Conservation (phyloP, 306 rosid species). For the Inga oerstediana region DNA sequence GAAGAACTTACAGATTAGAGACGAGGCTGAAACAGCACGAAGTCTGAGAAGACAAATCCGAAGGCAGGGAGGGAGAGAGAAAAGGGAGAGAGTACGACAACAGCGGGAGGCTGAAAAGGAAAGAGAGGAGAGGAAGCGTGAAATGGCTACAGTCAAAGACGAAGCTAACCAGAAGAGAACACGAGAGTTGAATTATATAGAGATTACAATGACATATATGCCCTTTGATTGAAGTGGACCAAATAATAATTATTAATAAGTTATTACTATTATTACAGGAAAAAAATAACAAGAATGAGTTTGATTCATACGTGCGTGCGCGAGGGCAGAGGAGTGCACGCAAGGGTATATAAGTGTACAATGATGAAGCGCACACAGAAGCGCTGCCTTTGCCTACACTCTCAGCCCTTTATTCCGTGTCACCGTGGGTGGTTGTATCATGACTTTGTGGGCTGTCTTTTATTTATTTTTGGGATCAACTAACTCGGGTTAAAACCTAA, state of each 20-base stretch:
- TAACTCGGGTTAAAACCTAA: conserved; percentile 38
- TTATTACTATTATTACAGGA: not conserved
- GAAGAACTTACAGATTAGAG: conserved; percentile 43
- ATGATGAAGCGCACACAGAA: conserved; percentile 48
- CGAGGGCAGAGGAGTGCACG: conserved; percentile 57
- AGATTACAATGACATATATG: conserved; percentile 50
- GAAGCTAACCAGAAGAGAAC: conserved; percentile 47
- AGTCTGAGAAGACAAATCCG: conserved; percentile 17
- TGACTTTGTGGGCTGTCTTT: conserved; percentile 15
- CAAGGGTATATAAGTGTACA: conserved; percentile 60
- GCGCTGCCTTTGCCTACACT: not conserved
- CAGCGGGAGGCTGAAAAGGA: conserved; percentile 15
- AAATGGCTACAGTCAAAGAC: conserved; percentile 55
- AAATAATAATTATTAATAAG: not conserved
- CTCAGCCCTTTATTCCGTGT: conserved; percentile 19
- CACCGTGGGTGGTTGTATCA: conserved; percentile 38
- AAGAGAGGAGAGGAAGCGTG: conserved; percentile 49
- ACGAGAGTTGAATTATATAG: conserved; percentile 69
- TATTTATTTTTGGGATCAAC: conserved; percentile 21
- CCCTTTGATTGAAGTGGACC: conserved; percentile 42
- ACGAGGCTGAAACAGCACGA: conserved; percentile 3
- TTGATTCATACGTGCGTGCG: conserved; percentile 55
- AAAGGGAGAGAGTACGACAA: not conserved
- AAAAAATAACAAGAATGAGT: not conserved
- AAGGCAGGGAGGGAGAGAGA: conserved; percentile 16